Percentiles rank a stretch among this genome's conserved stretches.
Conservation (phyloP, 352 stramenopile species). For the Globisporangium takayamanum region DNA sequence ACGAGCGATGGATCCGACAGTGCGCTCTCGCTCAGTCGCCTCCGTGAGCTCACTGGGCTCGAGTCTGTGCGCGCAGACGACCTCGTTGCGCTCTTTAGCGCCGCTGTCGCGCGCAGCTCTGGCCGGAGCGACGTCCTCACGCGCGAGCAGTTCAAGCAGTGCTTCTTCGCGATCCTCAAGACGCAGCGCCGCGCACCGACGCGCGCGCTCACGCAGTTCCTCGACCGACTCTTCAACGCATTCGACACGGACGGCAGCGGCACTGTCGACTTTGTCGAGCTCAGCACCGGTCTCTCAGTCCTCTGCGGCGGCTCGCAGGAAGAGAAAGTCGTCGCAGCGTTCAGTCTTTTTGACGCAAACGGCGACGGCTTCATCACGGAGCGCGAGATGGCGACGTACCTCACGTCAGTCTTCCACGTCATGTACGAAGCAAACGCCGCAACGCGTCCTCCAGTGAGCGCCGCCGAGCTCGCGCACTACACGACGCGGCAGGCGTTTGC, state of each 20-base stretch:
- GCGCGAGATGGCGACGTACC: conserved; percentile 77
- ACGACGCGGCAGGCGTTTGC: conserved; percentile 80
- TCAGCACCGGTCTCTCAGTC: conserved; percentile 72
- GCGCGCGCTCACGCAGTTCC: conserved; percentile 41
- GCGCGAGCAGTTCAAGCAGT: conserved; percentile 59
- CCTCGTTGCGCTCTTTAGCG: conserved; percentile 51
- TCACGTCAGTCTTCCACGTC: conserved; percentile 65
- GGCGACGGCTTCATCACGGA: conserved; percentile 79
- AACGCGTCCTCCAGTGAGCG: conserved; percentile 27
- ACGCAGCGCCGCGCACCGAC: conserved; percentile 47
- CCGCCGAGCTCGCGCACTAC: conserved; percentile 50
- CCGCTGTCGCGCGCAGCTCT: conserved; percentile 14
- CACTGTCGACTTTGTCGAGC: conserved; percentile 68
- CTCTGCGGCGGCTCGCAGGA: conserved; percentile 64
- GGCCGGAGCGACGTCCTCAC: conserved; percentile 30
- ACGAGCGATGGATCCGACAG: not conserved
- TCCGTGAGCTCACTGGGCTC: conserved; percentile 55
- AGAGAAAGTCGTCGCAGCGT: conserved; percentile 75
- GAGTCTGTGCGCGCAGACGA: conserved; percentile 42
- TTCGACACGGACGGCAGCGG: conserved; percentile 72
- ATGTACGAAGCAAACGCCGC: conserved; percentile 43
- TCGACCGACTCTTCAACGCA: conserved; percentile 68
- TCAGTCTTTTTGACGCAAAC: conserved; percentile 80
- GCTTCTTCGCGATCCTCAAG: conserved; percentile 59
- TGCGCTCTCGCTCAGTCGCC: conserved; percentile 19